phyloP scores from a whole-genome alignment of 441 rosid species.

The Aquilaria agallochum region DNA sequence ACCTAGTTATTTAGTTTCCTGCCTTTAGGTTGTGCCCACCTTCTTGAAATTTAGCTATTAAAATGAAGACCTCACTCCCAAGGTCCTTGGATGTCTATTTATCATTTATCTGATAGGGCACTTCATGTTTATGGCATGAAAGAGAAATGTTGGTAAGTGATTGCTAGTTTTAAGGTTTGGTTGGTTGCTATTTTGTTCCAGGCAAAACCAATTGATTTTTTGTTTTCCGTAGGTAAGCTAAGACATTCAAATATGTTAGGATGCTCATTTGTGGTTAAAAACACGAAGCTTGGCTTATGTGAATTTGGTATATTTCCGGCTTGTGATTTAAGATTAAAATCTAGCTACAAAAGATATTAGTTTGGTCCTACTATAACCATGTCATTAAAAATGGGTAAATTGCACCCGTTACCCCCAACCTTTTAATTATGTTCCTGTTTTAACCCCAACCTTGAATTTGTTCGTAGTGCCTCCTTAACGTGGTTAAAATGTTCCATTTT shows the following conservation, averaged over 20 bases:
- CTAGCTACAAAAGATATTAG: slow-evolving; percentile 1
- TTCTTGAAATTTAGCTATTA: no score
- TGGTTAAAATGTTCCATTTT: no score
- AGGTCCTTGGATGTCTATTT: not conserved
- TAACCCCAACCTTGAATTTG: no score
- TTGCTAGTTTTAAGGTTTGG: not conserved
- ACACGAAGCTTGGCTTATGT: slow-evolving; percentile 25
- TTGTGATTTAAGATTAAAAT: slow-evolving; percentile 18
- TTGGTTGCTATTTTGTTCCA: not conserved
- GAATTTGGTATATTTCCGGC: slow-evolving; percentile 26
- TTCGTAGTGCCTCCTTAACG: no score
- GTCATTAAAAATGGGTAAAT: slow-evolving; percentile 6
- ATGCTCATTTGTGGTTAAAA: slow-evolving; percentile 13
- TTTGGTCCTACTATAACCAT: slow-evolving; percentile 25
- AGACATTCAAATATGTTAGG: slow-evolving; percentile 12
- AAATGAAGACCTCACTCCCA: not conserved
- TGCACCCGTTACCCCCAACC: no score
- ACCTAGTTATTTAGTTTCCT: no score
- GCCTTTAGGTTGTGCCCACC: no score
- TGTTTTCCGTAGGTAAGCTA: slow-evolving; percentile 40
- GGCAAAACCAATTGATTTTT: not conserved
- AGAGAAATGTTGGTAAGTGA: not conserved
- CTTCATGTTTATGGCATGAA: not conserved
- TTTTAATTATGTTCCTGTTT: no score
- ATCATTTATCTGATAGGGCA: not conserved